Evolutionary conservation across 2,329 filamentous ascomycete species (phyloP).

Genomic region (Rosellinia necatrix): DNA sequence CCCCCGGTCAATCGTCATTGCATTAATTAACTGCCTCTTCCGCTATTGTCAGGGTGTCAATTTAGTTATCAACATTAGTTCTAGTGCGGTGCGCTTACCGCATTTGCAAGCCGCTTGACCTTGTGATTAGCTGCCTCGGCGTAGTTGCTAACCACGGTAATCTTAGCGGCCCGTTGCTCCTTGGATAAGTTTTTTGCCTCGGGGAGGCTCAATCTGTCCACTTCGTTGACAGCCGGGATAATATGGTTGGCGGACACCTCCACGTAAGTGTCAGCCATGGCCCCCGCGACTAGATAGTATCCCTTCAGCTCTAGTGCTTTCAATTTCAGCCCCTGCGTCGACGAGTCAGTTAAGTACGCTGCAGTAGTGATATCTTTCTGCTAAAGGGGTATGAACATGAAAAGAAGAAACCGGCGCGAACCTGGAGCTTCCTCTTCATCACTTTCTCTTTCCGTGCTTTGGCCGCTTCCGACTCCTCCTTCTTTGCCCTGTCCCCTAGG

Average conservation of each 20-base stretch:
- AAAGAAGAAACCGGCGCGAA: too few species aligned
- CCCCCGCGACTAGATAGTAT: slow-evolving; percentile 2
- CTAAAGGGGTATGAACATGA: too few species aligned
- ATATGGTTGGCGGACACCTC: slow-evolving; percentile 2
- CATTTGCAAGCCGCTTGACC: not conserved
- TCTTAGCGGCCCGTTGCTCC: slow-evolving; percentile 7
- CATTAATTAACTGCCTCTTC: too few species aligned
- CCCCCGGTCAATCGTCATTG: too few species aligned
- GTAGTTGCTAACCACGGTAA: slow-evolving; percentile 1
- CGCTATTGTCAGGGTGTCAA: too few species aligned
- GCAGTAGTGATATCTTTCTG: too few species aligned
- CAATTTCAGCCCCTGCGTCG: not conserved
- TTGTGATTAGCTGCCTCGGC: not conserved
- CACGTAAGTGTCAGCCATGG: slow-evolving; percentile 12
- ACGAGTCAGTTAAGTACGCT: too few species aligned
- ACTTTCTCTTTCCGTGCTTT: not conserved
- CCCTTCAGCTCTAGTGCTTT: slow-evolving; percentile 11
- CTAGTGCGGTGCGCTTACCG: not conserved
- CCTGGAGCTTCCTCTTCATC: not conserved
- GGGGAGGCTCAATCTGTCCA: not conserved
- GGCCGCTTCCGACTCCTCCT: not conserved
- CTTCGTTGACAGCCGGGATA: slow-evolving; percentile 3
- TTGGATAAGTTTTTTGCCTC: slow-evolving; percentile 7
- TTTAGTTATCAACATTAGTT: too few species aligned
- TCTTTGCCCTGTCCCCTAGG: not conserved